A percentile compares a stretch with the other conserved stretches of the same genome.
phyloP scores from a whole-genome alignment of 106 monocot genomes.

The Alisma plantagoaquatica region DNA sequence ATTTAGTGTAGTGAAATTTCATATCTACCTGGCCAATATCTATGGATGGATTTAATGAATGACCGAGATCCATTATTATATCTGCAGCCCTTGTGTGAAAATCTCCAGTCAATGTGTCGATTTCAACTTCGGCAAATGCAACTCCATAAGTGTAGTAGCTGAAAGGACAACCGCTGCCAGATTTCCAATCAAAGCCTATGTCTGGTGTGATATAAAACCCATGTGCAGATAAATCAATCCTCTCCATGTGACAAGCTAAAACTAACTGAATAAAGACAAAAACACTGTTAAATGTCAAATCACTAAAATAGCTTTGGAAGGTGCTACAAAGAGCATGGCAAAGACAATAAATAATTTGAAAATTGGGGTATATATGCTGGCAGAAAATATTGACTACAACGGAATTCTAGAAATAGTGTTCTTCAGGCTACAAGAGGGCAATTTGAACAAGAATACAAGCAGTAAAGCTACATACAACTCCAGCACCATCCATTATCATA shows the following conservation, averaged over 20 bases:
- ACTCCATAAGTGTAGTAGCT: conserved; percentile 86
- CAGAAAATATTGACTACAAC: too few species aligned
- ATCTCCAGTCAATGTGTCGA: conserved; percentile 90
- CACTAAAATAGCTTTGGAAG: too few species aligned
- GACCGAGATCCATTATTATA: conserved; percentile 90
- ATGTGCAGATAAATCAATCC: conserved; percentile 92
- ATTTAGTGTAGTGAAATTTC: too few species aligned
- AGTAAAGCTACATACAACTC: too few species aligned
- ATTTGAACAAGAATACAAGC: too few species aligned
- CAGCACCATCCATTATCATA: too few species aligned
- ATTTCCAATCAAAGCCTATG: conserved; percentile 65
- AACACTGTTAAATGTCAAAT: too few species aligned
- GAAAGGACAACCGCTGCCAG: conserved; percentile 65
- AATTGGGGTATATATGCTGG: too few species aligned
- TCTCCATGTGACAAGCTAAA: conserved; percentile 55
- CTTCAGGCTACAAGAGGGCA: too few species aligned
- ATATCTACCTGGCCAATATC: conserved; percentile 98
- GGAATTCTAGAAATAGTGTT: too few species aligned
- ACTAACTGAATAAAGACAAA: conserved; percentile 62
- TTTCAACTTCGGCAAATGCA: conserved; percentile 93
- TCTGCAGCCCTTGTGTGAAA: conserved; percentile 66
- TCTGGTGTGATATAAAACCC: conserved; percentile 90
- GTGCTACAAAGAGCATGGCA: too few species aligned
- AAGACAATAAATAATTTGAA: too few species aligned
- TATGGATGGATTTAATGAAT: conserved; percentile 90